phyloP scores from a whole-genome alignment of 805 yeast species.

The Yarrowia osloensis region DNA sequence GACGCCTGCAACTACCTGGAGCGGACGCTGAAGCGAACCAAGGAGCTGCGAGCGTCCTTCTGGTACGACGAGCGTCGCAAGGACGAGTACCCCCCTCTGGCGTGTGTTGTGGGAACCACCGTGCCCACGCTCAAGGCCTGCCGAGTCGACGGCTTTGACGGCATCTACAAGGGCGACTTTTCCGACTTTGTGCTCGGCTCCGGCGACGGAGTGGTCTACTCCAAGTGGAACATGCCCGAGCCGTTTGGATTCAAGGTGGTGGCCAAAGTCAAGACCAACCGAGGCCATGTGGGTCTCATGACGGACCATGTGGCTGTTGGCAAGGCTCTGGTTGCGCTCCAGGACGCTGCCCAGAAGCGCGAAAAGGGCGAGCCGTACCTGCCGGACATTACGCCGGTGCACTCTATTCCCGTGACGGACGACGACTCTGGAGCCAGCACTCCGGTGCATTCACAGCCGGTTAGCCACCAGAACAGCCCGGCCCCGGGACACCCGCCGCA shows the following conservation, averaged over 20 bases:
- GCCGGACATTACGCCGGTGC: slow-evolving; percentile 13
- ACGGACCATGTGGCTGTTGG: slow-evolving; percentile 74
- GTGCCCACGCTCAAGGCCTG: slow-evolving; percentile 88
- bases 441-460: background rate
- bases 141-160: slow-evolving; percentile 60
- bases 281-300: slow-evolving; percentile 81
- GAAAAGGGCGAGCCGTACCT: slow-evolving; percentile 1
- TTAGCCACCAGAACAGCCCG: background rate
- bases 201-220: slow-evolving; percentile 92
- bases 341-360: slow-evolving; percentile 53
- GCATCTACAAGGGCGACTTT: slow-evolving; percentile 69
- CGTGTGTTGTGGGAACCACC: slow-evolving; percentile 73
- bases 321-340: slow-evolving; percentile 63
- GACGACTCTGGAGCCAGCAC: background rate
- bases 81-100: slow-evolving; percentile 74
- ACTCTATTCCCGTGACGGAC: slow-evolving; percentile 13
- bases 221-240: slow-evolving; percentile 80
- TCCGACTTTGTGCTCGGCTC: slow-evolving; percentile 79
- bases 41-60: slow-evolving; percentile 57
- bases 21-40: slow-evolving; percentile 62
- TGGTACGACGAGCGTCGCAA: slow-evolving; percentile 53
- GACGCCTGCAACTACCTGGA: slow-evolving; percentile 66
- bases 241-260: slow-evolving; percentile 67
- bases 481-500: background rate
- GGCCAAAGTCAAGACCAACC: slow-evolving; percentile 61